These are phyloP conservation scores for Aspergillus floridensis DNA, from an alignment of 2,329 filamentous ascomycete genomes.

Conservation along the genomic window DNA sequence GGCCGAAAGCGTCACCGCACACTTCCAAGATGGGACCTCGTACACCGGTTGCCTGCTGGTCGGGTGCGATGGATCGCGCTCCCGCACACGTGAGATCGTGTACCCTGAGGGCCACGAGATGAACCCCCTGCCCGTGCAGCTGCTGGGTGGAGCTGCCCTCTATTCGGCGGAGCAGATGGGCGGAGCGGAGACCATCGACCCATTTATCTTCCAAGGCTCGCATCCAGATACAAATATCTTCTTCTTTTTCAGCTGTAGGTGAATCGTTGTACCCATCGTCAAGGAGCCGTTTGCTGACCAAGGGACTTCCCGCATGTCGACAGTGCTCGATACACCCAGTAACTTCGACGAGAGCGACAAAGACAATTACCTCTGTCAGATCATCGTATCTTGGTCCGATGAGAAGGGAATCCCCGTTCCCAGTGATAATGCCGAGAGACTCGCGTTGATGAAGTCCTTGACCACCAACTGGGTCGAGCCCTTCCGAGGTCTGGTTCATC, in stretches of 20 bases:
- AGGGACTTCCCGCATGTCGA: not conserved
- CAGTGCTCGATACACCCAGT: constrained; percentile 51
- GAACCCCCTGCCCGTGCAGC: constrained; percentile 48
- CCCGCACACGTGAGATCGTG: constrained; percentile 40
- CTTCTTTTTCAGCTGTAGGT: constrained; percentile 53
- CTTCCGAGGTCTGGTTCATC: constrained; percentile 45
- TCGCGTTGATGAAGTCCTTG: constrained; percentile 46
- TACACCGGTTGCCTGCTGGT: constrained; percentile 47
- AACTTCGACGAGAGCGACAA: constrained; percentile 35
- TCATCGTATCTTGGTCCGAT: constrained; percentile 54
- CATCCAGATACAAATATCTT: constrained; percentile 53
- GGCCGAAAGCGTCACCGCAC: constrained; percentile 38
- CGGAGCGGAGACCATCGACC: constrained; percentile 49
- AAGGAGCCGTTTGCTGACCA: not conserved
- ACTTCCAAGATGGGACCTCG: constrained; percentile 49
- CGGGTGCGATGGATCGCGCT: constrained; percentile 53
- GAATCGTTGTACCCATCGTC: not conserved
- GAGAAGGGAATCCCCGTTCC: constrained; percentile 42
- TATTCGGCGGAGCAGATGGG: constrained; percentile 44
- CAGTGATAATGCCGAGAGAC: constrained; percentile 35
- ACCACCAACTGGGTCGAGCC: constrained; percentile 51
- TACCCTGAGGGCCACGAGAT: constrained; percentile 28
- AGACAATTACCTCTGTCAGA: constrained; percentile 47
- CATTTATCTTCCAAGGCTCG: constrained; percentile 56
- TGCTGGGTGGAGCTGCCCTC: constrained; percentile 49